These are phyloP conservation scores for Pseudocercospora macadamiae DNA, from an alignment of 2,329 filamentous ascomycete species.

Conservation along the genomic window DNA sequence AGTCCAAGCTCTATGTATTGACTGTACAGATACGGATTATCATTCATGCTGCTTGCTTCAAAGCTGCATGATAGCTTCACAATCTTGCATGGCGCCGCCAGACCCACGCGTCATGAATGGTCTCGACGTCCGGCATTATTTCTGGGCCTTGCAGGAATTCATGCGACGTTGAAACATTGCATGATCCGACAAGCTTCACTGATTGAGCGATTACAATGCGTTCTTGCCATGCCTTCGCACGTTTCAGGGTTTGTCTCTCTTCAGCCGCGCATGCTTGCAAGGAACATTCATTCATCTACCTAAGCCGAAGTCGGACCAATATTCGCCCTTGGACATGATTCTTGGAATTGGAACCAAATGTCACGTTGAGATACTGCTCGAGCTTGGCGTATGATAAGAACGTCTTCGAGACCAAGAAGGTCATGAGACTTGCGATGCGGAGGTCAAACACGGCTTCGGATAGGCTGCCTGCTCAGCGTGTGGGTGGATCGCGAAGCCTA, in stretches of 20 bases:
- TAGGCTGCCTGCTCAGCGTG: neutral
- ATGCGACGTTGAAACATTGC: constrained; percentile 12
- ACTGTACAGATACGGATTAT: constrained; percentile 5
- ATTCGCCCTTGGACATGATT: neutral
- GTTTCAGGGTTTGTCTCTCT: neutral
- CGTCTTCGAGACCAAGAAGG: too few relatives aligned
- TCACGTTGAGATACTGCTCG: constrained; percentile 1
- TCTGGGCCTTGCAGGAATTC: constrained; percentile 8
- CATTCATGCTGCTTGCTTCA: neutral
- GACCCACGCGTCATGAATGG: neutral
- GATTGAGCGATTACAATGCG: constrained; percentile 10
- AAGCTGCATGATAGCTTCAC: neutral
- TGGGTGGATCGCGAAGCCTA: constrained; percentile 1
- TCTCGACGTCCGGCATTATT: neutral
- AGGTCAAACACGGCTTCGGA: neutral
- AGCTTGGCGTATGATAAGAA: neutral
- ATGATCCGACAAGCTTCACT: constrained; percentile 4
- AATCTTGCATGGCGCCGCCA: neutral
- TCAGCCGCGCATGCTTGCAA: constrained; percentile 1
- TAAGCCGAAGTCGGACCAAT: neutral
- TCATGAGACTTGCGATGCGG: neutral
- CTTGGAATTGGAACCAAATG: neutral
- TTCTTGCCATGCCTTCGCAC: constrained; percentile 1
- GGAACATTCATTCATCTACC: neutral
- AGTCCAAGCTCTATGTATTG: neutral